Base-by-base conservation (phyloP, 1,284 basidiomycete species). In the Chiua sp. region DNA sequence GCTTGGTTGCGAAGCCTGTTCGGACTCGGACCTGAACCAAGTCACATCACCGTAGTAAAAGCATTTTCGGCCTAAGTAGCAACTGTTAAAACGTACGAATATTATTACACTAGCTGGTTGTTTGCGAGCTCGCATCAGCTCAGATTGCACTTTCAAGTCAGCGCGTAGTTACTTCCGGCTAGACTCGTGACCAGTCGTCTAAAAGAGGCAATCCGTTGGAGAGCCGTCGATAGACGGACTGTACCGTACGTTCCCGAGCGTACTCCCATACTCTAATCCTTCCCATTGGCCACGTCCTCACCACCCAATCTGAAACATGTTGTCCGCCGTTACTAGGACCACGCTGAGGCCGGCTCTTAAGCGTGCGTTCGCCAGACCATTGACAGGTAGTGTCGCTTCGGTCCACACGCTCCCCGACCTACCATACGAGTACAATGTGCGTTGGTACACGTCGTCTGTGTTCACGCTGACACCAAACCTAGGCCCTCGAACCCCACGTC, bases 401-500 rank as follows among this genome's bases (percentile, higher is more conserved):
- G 56, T 83, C 56, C 88, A 94, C 78, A 88, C 87, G 37, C 87
- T 98, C 56, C 96, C 96, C 47, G 81, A 91, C 64, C 84, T 99
- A 49, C 94, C 96, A 35, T 99, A 98, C 79, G 82, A 82, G 33
- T 98, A 98, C 80, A 86, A 97, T 80, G 92, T 91, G 66, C 66
- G 87, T 65, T 47, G 39, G 39, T n/a, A n/a, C n/a, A 44, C 32
- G 23, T 56, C 56, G 39, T 44, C 10, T 8, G n/a, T 12, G 12
- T n/a, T 13, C 42, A 44, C n/a, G n/a, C 42, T 44, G 12, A 44
- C n/a, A n/a, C n/a, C 11, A 11, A 44, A 28, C 16, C 18, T 16
- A 86, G 84, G 89, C 87, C n/a, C 84, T 91, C 60, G 88, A 92
- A 75, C 90, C 90, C 16, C 82, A 85, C 72, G 91, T 93, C 72